Evolutionary conservation across 225 moss, liverwort and hornwort genomes (phyloP).

Genomic region (Neckera pumila): DNA sequence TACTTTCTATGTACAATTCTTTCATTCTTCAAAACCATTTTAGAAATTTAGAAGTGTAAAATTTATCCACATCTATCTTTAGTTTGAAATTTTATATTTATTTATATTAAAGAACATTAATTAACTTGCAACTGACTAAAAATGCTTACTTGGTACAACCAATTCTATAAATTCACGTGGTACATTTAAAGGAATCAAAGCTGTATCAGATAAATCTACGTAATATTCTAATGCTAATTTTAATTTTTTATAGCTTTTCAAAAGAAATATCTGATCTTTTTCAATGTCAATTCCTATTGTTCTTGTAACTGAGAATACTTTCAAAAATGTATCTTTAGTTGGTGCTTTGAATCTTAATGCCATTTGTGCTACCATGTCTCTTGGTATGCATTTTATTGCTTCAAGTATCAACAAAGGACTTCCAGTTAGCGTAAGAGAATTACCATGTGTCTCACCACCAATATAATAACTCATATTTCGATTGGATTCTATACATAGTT

Average conservation of each 20-base stretch:
- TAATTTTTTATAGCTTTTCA: conserved; percentile 41
- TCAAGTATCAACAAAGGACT: conserved; percentile 31
- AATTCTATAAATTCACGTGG: conserved; percentile 54
- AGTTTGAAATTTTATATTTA: not conserved
- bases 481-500: conserved; percentile 26
- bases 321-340: conserved; percentile 29
- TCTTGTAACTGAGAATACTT: conserved; percentile 36
- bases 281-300: conserved; percentile 59
- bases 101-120: not conserved
- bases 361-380: conserved; percentile 30
- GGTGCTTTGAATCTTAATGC: conserved; percentile 39
- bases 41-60: too few relatives aligned
- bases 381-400: conserved; percentile 39
- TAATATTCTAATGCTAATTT: conserved; percentile 48
- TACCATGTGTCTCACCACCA: conserved; percentile 54
- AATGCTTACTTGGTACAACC: conserved; percentile 47
- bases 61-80: not conserved
- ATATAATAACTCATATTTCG: conserved; percentile 34
- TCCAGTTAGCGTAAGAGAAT: conserved; percentile 40
- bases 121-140: not conserved
- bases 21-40: not conserved
- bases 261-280: conserved; percentile 44
- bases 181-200: conserved; percentile 30
- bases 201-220: conserved; percentile 7
- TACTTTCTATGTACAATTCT: not conserved